Percentiles rank a stretch among this genome's conserved stretches.
These are phyloP conservation scores for Adansonia madagascariensis DNA, from an alignment of 441 rosid species.

Conservation along the genomic window DNA sequence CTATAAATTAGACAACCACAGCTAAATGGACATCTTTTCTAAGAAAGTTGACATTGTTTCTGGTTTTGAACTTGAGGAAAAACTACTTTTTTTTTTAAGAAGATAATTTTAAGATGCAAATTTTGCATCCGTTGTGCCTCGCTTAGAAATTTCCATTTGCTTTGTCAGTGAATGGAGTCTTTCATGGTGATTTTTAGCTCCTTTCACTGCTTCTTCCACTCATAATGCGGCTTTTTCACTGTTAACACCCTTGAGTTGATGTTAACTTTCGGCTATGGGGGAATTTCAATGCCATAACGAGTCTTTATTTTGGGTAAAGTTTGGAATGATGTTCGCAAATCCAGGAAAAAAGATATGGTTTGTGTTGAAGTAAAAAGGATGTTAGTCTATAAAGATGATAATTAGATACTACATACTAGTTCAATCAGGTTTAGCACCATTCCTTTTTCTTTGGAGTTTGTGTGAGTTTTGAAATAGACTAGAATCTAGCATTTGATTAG, in stretches of 20 bases:
- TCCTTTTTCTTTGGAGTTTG: neutral
- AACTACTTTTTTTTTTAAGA: neutral
- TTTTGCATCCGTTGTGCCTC: neutral
- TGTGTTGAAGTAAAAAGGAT: neutral
- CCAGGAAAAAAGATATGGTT: neutral
- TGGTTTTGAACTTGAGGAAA: neutral
- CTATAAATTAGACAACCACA: neutral
- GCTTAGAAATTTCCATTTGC: neutral
- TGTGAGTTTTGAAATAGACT: neutral
- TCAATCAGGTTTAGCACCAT: neutral
- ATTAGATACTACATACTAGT: neutral
- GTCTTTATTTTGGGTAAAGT: conserved; percentile 9
- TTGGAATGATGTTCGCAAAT: conserved; percentile 9
- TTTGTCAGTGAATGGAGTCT: neutral
- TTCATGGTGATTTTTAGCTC: neutral
- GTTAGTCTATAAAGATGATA: neutral
- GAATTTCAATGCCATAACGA: neutral
- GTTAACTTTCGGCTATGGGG: neutral
- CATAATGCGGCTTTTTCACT: neutral
- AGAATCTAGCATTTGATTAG: neutral
- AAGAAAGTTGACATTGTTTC: neutral
- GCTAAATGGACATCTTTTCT: neutral
- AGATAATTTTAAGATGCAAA: neutral
- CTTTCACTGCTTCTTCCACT: neutral
- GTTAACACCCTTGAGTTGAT: neutral